Percentiles rank a stretch among this genome's conserved stretches.
Conservation (phyloP, 495 filamentous ascomycete species). For the Xylaria flabelliformis region DNA sequence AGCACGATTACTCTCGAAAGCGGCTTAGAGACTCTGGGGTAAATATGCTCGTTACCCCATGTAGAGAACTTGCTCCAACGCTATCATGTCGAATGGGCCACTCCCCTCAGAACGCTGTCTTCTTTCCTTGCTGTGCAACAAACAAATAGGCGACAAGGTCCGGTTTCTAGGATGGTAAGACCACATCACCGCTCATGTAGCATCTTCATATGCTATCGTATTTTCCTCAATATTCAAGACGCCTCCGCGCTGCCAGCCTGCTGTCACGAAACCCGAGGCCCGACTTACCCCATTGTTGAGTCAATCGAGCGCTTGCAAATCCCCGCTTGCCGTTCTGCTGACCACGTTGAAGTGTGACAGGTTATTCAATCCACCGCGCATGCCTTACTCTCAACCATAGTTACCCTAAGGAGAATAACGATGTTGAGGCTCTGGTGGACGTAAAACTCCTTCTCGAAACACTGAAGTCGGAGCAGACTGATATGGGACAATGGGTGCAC, state of each 20-base stretch:
- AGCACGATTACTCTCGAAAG: background rate
- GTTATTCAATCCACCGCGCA: conserved; percentile 67
- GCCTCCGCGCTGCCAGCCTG: background rate
- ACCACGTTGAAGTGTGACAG: conserved; percentile 63
- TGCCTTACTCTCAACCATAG: conserved; percentile 71
- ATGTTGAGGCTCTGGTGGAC: conserved; percentile 64
- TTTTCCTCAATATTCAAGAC: background rate
- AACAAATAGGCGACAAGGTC: conserved; percentile 72
- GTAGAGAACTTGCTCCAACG: conserved; percentile 11
- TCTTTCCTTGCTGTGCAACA: conserved; percentile 65
- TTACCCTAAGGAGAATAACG: conserved; percentile 53
- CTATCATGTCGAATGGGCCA: conserved; percentile 62
- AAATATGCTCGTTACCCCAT: conserved; percentile 18
- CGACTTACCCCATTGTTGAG: conserved; percentile 4
- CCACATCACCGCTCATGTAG: conserved; percentile 13
- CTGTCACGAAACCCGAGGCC: background rate
- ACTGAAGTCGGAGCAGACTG: conserved; percentile 67
- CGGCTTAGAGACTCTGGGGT: background rate
- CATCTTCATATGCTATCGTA: background rate
- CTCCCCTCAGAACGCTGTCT: conserved; percentile 71
- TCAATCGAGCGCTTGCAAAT: conserved; percentile 2
- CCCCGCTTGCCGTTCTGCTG: conserved; percentile 30
- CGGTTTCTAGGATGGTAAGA: conserved; percentile 91
- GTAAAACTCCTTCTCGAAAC: conserved; percentile 71
- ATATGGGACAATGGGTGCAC: conserved; percentile 88